Base-by-base conservation (phyloP, 257 asterid species). In the Gardenia jasminoides region DNA sequence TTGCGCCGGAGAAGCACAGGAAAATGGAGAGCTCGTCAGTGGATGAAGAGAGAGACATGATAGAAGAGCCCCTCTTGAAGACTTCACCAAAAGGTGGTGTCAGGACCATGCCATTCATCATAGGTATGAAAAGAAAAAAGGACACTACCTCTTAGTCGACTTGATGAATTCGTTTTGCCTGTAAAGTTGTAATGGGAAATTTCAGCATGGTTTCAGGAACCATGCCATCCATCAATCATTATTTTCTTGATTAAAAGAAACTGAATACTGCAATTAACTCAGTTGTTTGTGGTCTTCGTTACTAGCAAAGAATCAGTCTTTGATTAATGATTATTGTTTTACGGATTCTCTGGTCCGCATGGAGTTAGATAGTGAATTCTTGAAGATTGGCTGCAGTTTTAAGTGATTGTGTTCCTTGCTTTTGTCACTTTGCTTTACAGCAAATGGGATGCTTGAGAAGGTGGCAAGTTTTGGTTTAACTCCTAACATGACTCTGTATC, bases 71-170 rank as follows among this genome's bases (percentile, higher is more conserved):
- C 43, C 74, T 76, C 20, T 43, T 73, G 22, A 44, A 74, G 11
- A 43, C 52, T 9, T 67, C 76, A 19, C 44, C 50, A 28, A 91
- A 87, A 87, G 97, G 97, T 76, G 97, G 97, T 26, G 83, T 86
- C 70, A 91, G 89, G 76, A 80, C 97, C 77, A 80, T 92, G 81
- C 91, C 94, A 9, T 92, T 88, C 88, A 87, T 92, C 48, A 81
- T 92, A 72, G 96, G 97, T 92, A 48, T 67, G 43, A 8, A 20
- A 56, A 44, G 43, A 8, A 20, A 56, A 44, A 44, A 4, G 8
- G 0, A 36, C 41, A 36, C 41, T 36, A 36, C 41, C 41, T 36
- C 41, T 36, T 36, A 36, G 41, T 36, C 4, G 7, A 44, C 48
- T 8, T 4, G 48, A 8, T 44, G 11, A 44, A 44, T 44, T 44